phyloP scores from a whole-genome alignment of 1,284 basidiomycete species.

The Mixia osmundae region DNA sequence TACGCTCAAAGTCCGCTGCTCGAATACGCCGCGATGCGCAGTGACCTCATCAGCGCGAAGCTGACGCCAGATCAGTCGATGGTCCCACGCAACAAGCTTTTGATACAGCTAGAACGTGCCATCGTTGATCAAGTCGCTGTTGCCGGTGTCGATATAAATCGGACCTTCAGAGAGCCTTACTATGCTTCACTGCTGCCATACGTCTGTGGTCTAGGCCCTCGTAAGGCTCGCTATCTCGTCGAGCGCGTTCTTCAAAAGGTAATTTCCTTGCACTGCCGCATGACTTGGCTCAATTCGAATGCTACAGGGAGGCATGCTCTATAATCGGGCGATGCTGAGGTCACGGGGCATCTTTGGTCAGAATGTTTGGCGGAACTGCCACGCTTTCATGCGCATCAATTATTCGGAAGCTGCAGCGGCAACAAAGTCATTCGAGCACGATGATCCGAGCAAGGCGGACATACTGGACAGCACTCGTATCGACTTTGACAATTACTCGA shows the following conservation, averaged over 20 bases:
- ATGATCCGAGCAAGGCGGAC: constrained; percentile 31
- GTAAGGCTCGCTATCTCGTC: constrained; percentile 70
- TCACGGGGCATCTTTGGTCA: too few species aligned
- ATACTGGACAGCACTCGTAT: constrained; percentile 88
- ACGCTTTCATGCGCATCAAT: constrained; percentile 68
- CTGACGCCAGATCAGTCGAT: constrained; percentile 20
- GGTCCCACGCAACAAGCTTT: constrained; percentile 65
- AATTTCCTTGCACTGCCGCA: too few species aligned
- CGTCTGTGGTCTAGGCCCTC: constrained; percentile 78
- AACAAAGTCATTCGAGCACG: constrained; percentile 37
- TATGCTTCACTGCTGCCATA: constrained; percentile 70
- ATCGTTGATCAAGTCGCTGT: constrained; percentile 75
- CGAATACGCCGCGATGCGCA: constrained; percentile 66
- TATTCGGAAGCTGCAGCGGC: too few species aligned
- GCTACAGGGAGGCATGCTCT: neutral
- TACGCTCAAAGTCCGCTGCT: constrained; percentile 85
- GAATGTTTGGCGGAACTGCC: constrained; percentile 70
- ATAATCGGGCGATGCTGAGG: too few species aligned
- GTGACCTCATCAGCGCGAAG: constrained; percentile 39
- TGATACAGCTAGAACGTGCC: constrained; percentile 57
- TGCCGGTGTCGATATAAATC: constrained; percentile 89
- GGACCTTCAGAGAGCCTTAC: constrained; percentile 62
- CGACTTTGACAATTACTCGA: constrained; percentile 92
- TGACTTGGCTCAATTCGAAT: neutral
- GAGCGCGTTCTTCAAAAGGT: constrained; percentile 36